Base-by-base conservation (phyloP, 139 green algal species). In the Chlamydomonas eustigma region DNA sequence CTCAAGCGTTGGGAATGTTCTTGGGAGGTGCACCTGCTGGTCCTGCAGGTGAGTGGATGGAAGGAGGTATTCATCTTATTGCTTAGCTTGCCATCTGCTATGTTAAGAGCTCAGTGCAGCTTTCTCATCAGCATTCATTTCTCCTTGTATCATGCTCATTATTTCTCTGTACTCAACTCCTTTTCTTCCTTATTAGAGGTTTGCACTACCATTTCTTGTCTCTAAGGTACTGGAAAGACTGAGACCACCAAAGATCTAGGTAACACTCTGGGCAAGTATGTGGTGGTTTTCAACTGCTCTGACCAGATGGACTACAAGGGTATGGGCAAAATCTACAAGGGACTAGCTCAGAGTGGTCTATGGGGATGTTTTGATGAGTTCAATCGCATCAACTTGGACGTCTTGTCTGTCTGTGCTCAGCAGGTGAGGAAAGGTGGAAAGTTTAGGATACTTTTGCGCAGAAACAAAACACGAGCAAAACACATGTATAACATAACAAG, bases 301-400 rank as follows among this genome's bases (percentile, higher is more conserved):
- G 94, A 98, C 85, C 94, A 97, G 87, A 96, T 97, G 88, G 93
- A 97, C 87, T 94, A 95, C 91, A 97, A 86, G 82, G 92, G 89
- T 78, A 96, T 97, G 88, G 94, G 94, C 79, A 97, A 97, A 71
- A 98, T 98, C 85, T 98, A 95, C 90, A 97, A 97, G 87, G 94
- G 94, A 35, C 86, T 98, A 72, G 94, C 94, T 1, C 93, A 98
- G 87, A 90, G 76, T 25, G 94, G 94, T 34, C 87, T 98, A 51
- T 98, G 94, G 94, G 92, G 92, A 36, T 98, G 93, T 88, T 97
- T 98, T 67, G 94, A 98, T 78, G 94, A 98, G 86, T 98, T 98
- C 90, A 98, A 98, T 84, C 89, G 94, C 80, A 98, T 98, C 91
- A 97, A 97, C 87, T 84, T 98, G 75, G 94, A 98, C 77, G 94